Evolutionary conservation across 2,329 filamentous ascomycete species (phyloP), one percentile per base, ranked within the genome.

Genomic region (Colletotrichum orbiculare): DNA sequence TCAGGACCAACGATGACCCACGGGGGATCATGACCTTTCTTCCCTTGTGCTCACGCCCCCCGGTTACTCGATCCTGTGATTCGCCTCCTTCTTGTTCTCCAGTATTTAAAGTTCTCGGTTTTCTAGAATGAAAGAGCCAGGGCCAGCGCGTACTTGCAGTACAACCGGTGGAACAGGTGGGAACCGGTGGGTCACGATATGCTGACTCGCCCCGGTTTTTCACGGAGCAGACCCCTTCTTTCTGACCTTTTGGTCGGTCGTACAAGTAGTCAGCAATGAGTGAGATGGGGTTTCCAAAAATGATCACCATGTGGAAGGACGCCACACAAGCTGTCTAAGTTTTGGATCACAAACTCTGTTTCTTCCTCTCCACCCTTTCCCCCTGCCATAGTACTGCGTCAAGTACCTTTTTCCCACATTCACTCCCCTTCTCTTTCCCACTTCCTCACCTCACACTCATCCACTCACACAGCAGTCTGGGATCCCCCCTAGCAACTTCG

Each of bases 231-330:
- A 65, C 17, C 63, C 47, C 63, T 62, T 56, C 25, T 53, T 65
- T 55, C 58, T 48, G 52, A 52, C 50, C 9, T 55, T 62, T 43
- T 50, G 15, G 58, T 43, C 52, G 9, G 57, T 46, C 50, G 52
- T 56, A 15, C 12, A 15, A 15, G 42, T 46, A 56, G 58, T 65
- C 63, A 65, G 63, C 58, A 37, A 48, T 52, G 57, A 62, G 62
- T 48, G 58, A 53, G 58, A 57, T 56, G 58, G 47, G 41, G 46
- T 38, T 66, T 55, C 48, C 64, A 64, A 64, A 64, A 66, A 64
- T 59, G 64, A 66, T 46, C 53, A 62, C 66, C 63, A 67, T 67
- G 66, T 63, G 66, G 63, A 66, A 66, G 17, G 17, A 17, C 17
- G 57, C 66, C 53, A 55, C 57, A 62, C 25, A 61, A 39, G 34